phyloP scores from a whole-genome alignment of 805 yeast genomes.

The Candida ovalis region DNA sequence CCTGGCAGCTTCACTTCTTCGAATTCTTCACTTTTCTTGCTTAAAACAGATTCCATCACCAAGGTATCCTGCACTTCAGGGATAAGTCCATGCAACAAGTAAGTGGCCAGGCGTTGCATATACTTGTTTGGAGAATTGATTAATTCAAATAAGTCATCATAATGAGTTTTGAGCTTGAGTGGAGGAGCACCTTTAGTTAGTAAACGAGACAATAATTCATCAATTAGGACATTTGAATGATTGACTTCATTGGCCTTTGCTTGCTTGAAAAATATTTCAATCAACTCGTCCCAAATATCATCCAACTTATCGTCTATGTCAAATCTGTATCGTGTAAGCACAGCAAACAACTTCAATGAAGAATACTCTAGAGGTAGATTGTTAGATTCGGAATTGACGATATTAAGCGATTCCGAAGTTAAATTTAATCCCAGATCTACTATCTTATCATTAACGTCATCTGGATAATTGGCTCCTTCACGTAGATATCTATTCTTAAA shows the following conservation, averaged over 20 bases:
- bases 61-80: slow-evolving; percentile 49
- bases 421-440: slow-evolving; percentile 37
- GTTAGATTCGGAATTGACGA: slow-evolving; percentile 26
- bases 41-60: slow-evolving; percentile 59
- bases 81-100: slow-evolving; percentile 38
- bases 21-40: slow-evolving; percentile 35
- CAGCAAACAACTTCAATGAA: slow-evolving; percentile 41
- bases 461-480: slow-evolving; percentile 28
- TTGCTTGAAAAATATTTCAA: slow-evolving; percentile 36
- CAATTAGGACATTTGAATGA: slow-evolving; percentile 34
- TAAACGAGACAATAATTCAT: slow-evolving; percentile 29
- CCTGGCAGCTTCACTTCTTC: slow-evolving; percentile 37
- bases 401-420: slow-evolving; percentile 41
- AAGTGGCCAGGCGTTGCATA: slow-evolving; percentile 43
- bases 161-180: slow-evolving; percentile 31
- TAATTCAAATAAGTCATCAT: slow-evolving; percentile 34
- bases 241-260: slow-evolving; percentile 10
- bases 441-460: slow-evolving; percentile 27
- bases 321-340: slow-evolving; percentile 26
- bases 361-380: slow-evolving; percentile 41
- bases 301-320: slow-evolving; percentile 31
- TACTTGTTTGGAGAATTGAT: slow-evolving; percentile 25
- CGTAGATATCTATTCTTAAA: slow-evolving; percentile 29
- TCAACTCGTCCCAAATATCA: slow-evolving; percentile 38
- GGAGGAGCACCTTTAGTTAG: slow-evolving; percentile 25